Base-by-base conservation (phyloP, 106 monocot species). In the Gastrodia elata region DNA sequence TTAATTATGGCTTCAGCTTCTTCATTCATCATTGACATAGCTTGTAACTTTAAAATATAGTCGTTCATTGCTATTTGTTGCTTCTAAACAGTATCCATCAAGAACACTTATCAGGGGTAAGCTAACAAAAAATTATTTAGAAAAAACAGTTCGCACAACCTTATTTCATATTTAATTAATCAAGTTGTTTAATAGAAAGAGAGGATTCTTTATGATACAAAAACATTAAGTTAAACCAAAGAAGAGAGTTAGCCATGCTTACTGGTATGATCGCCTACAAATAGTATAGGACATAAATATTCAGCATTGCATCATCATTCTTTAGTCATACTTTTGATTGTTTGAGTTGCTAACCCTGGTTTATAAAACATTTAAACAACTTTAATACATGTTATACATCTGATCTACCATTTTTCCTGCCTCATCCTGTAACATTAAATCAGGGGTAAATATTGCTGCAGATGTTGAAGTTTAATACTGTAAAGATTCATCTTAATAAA, bases 1-100 rank as follows among this genome's bases (percentile, higher is more conserved):
- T 74, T 38, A 48, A 85, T 77, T 76, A 85, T 77, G 71, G 37
- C 76, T 58, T 59, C 40, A 70, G 80, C 76, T 67, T 86, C 84
- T 79, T 84, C 83, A 48, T 84, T 86, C 40, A 76, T 35, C 56
- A 74, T 80, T 30, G 39, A 71, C 20, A 86, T 72, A 27, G 78
- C 72, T 13, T 84, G 72, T 71, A 77, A 68, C 68, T 80, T 80
- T 27, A 77, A 52, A 18, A 77, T 74, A 22, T 85, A 77, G 33
- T 79, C 80, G 26, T 82, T 71, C 8, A 78, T 80, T 56, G 37
- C 72, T 40, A 69, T 76, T 56, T 79, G 49, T 56, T 83, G 71
- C 22, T 70, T 75, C 77, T 87, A 69, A 64, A 49, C 6, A 38
- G 2, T 48, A 34, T 39, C 61, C 70, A 2, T 20, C 25, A 39